These are phyloP conservation scores for Psilocybe cyanescens DNA, from an alignment of 768 basidiomycete species.

Conservation along the genomic window DNA sequence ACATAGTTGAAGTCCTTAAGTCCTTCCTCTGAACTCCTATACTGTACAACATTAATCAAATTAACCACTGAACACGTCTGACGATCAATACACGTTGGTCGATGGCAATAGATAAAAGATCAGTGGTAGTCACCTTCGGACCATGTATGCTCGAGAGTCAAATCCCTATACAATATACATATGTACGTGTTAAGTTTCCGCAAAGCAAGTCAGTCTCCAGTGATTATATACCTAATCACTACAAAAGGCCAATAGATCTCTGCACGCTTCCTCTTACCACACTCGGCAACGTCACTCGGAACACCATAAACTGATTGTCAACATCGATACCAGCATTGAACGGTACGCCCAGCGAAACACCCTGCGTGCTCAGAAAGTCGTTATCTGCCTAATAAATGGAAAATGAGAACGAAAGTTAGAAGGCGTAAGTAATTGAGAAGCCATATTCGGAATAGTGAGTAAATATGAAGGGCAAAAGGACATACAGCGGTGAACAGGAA, in stretches of 20 bases:
- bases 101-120: too few relatives aligned
- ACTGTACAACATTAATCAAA: too few relatives aligned
- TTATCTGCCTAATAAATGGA: conserved; percentile 52
- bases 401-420: neutral
- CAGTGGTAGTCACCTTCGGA: too few relatives aligned
- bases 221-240: neutral
- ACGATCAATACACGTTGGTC: too few relatives aligned
- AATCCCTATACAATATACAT: too few relatives aligned
- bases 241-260: conserved; percentile 14
- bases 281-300: conserved; percentile 55
- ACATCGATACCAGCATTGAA: conserved; percentile 55
- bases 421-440: neutral
- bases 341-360: conserved; percentile 47
- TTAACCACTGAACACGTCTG: too few relatives aligned
- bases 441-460: neutral
- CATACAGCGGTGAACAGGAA: conserved; percentile 68
- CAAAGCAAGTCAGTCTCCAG: too few relatives aligned
- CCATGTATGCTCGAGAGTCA: too few relatives aligned
- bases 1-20: too few relatives aligned
- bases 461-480: conserved; percentile 9
- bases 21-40: too few relatives aligned
- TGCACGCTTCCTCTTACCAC: conserved; percentile 23
- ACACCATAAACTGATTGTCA: conserved; percentile 66
- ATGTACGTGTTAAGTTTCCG: too few relatives aligned
- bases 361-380: conserved; percentile 60